phyloP scores from a whole-genome alignment of 306 rosid species.

The Biancaea sappan region DNA sequence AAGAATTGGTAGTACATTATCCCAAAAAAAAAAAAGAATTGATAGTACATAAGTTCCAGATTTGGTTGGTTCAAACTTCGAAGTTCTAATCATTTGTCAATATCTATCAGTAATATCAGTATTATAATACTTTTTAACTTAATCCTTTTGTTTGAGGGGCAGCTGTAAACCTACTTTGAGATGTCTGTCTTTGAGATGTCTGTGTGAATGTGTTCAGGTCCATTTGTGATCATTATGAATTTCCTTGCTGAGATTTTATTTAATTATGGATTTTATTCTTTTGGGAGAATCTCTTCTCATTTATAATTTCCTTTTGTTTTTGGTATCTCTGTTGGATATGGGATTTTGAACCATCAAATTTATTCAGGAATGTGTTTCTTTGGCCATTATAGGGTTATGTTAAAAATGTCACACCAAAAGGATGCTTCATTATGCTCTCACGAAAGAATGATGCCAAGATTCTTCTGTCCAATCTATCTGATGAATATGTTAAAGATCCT shows the following conservation, averaged over 20 bases:
- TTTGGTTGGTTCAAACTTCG: not conserved
- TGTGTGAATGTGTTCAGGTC: slow-evolving; percentile 13
- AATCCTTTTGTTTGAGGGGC: not conserved
- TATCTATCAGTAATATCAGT: not conserved
- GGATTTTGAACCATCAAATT: slow-evolving; percentile 10
- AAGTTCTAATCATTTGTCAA: not conserved
- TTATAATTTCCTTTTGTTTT: not conserved
- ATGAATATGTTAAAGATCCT: slow-evolving; percentile 64
- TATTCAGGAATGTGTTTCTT: slow-evolving; percentile 18
- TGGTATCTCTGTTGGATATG: not conserved
- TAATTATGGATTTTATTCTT: not conserved
- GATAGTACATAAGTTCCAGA: not conserved
- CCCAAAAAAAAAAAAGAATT: too few species aligned
- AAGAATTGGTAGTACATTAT: not conserved
- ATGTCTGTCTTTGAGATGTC: too few species aligned
- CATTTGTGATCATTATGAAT: not conserved
- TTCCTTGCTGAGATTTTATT: slow-evolving; percentile 12
- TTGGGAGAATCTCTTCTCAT: too few species aligned
- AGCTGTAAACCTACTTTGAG: not conserved
- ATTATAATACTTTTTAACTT: not conserved
- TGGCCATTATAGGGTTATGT: slow-evolving; percentile 70
- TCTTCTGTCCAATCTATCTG: slow-evolving; percentile 79
- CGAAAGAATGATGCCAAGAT: slow-evolving; percentile 84
- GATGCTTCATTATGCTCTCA: slow-evolving; percentile 83
- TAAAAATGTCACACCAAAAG: slow-evolving; percentile 76